A percentile compares a stretch with the other conserved stretches of the same genome.
These are phyloP conservation scores for Herpetomonas tarakana DNA, from an alignment of 208 protist species.

Conservation along the genomic window DNA sequence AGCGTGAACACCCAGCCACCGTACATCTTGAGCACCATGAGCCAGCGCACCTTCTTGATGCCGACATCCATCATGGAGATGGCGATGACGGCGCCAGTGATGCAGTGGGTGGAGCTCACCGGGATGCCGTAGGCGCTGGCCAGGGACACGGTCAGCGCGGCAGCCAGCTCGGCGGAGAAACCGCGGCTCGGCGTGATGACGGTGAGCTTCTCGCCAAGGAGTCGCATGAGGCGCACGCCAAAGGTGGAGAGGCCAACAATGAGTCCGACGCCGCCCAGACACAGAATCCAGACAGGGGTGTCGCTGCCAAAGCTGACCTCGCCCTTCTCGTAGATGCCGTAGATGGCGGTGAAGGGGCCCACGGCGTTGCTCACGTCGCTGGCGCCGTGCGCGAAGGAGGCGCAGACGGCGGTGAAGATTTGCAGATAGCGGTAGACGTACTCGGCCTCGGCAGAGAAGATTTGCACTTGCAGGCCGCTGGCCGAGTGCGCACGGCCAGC, in stretches of 20 bases:
- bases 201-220: slow-evolving; percentile 74
- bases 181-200: slow-evolving; percentile 71
- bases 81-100: slow-evolving; percentile 84
- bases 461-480: slow-evolving; percentile 44
- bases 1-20: slow-evolving; percentile 65
- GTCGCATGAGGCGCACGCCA: slow-evolving; percentile 62
- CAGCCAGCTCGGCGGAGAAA: slow-evolving; percentile 74
- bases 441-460: slow-evolving; percentile 53
- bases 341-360: slow-evolving; percentile 75
- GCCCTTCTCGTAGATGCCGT: slow-evolving; percentile 54
- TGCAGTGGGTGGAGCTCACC: slow-evolving; percentile 90
- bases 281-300: slow-evolving; percentile 68
- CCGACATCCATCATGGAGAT: slow-evolving; percentile 78
- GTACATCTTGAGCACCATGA: slow-evolving; percentile 80
- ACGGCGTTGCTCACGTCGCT: slow-evolving; percentile 85
- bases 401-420: slow-evolving; percentile 78
- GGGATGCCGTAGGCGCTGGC: slow-evolving; percentile 75
- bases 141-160: slow-evolving; percentile 73
- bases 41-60: slow-evolving; percentile 50
- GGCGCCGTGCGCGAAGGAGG: slow-evolving; percentile 84
- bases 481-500: slow-evolving; percentile 2
- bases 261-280: slow-evolving; percentile 62
- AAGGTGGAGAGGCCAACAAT: slow-evolving; percentile 72
- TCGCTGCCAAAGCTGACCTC: slow-evolving; percentile 25
- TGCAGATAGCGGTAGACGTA: slow-evolving; percentile 80